Percentiles rank a stretch among this genome's conserved stretches.
These are phyloP conservation scores for Botryotinia globosa DNA, from an alignment of 2,329 filamentous ascomycete genomes.

Conservation along the genomic window DNA sequence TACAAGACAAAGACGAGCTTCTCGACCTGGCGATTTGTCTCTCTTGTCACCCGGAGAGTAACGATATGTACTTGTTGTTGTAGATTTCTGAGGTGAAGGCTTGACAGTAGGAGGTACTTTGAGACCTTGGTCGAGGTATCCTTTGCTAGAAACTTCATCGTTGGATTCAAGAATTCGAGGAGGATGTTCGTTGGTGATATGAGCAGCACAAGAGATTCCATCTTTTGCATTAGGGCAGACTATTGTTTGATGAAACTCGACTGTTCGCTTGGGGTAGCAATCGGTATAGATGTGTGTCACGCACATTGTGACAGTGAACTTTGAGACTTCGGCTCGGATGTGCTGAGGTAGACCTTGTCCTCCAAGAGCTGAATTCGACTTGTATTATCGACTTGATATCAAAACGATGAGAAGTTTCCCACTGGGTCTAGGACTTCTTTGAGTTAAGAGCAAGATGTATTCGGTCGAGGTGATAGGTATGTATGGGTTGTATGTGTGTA, in stretches of 20 bases:
- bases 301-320: conserved; percentile 47
- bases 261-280: conserved; percentile 45
- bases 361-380: conserved; percentile 5
- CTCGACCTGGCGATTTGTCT: conserved; percentile 22
- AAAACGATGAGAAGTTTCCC: conserved; percentile 6
- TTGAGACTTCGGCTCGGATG: conserved; percentile 5
- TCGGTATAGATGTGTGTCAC: conserved; percentile 48
- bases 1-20: conserved; percentile 42
- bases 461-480: neutral
- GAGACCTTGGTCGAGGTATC: conserved; percentile 22
- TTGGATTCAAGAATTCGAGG: conserved; percentile 39
- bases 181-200: conserved; percentile 45
- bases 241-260: conserved; percentile 40
- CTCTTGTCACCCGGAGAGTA: conserved; percentile 36
- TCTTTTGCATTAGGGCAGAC: conserved; percentile 43
- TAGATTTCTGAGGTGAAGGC: conserved; percentile 34
- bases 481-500: neutral
- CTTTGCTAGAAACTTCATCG: conserved; percentile 38
- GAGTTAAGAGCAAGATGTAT: neutral
- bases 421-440: conserved; percentile 7
- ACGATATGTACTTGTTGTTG: conserved; percentile 34
- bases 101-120: conserved; percentile 28
- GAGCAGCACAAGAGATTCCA: conserved; percentile 44
- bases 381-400: conserved; percentile 5
- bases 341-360: neutral